phyloP scores from a whole-genome alignment of 2,329 filamentous ascomycete species.

The Trichoderma oligosporum region DNA sequence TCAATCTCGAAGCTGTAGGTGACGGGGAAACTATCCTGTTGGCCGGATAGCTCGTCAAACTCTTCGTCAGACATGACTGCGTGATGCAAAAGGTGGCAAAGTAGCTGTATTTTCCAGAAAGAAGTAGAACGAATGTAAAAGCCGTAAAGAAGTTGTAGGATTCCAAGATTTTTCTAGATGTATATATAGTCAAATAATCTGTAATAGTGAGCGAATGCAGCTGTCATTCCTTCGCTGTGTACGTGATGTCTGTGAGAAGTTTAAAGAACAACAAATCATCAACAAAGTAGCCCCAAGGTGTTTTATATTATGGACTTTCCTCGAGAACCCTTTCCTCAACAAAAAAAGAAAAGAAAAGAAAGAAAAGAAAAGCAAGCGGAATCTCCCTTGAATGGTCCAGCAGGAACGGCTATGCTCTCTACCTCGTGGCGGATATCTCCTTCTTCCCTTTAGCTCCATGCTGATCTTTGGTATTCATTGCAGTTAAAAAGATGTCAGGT shows the following conservation, averaged over 20 bases:
- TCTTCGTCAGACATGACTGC: neutral
- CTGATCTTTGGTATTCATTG: neutral
- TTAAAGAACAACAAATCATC: neutral
- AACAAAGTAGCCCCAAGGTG: neutral
- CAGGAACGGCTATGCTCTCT: neutral
- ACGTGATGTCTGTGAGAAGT: neutral
- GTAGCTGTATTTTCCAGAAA: no score
- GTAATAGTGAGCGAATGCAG: neutral
- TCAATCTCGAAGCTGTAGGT: conserved; percentile 26
- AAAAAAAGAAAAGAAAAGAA: no score
- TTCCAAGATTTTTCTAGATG: neutral
- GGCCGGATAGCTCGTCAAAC: neutral
- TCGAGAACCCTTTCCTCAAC: neutral
- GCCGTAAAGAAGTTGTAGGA: no score
- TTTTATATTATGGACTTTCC: neutral
- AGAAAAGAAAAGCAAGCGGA: no score
- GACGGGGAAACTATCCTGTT: neutral
- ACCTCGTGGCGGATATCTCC: neutral
- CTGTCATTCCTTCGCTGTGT: neutral
- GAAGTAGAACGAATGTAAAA: neutral
- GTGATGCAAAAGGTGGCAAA: neutral
- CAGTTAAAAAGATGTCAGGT: neutral
- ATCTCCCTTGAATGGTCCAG: neutral
- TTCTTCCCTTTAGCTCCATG: neutral
- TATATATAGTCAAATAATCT: neutral